These are phyloP conservation scores for Hagleromyces aurorensis DNA, from an alignment of 805 yeast species.

Conservation along the genomic window DNA sequence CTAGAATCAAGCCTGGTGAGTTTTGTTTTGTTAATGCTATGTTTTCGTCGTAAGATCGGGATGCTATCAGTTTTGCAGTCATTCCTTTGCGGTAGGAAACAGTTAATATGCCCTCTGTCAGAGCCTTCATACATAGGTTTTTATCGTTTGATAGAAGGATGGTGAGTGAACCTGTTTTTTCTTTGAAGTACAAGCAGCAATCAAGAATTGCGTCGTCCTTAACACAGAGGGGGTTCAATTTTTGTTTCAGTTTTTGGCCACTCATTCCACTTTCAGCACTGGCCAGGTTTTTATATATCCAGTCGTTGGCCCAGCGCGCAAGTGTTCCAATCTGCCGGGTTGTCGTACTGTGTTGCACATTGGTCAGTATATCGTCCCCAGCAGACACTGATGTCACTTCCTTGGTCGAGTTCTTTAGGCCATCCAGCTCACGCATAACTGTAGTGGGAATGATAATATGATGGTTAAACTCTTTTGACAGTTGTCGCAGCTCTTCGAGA, in stretches of 20 bases:
- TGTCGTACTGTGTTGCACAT: slow-evolving; percentile 8
- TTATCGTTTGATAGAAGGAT: slow-evolving; percentile 74
- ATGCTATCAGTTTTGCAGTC: slow-evolving; percentile 42
- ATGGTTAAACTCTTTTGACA: slow-evolving; percentile 38
- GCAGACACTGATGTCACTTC: slow-evolving; percentile 6
- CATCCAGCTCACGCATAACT: slow-evolving; percentile 75
- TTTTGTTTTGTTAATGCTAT: no score
- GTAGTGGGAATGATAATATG: slow-evolving; percentile 59
- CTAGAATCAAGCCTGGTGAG: no score
- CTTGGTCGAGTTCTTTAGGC: slow-evolving; percentile 46
- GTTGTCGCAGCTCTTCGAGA: slow-evolving; percentile 42
- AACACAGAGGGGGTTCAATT: slow-evolving; percentile 35
- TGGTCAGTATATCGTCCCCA: slow-evolving; percentile 2
- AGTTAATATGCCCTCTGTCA: slow-evolving; percentile 57
- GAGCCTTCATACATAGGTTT: slow-evolving; percentile 72
- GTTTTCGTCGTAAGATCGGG: slow-evolving; percentile 34
- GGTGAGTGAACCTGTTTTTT: slow-evolving; percentile 36
- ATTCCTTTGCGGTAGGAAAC: slow-evolving; percentile 41
- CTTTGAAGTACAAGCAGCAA: slow-evolving; percentile 62
- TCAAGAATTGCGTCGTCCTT: slow-evolving; percentile 85
- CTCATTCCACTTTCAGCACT: slow-evolving; percentile 40
- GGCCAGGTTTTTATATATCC: slow-evolving; percentile 63
- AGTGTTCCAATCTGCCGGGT: slow-evolving; percentile 37
- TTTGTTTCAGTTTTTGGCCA: slow-evolving; percentile 58
- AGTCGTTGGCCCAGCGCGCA: slow-evolving; percentile 69